Evolutionary conservation across 768 basidiomycete genomes (phyloP).

Genomic region (Mycena vulgaris): DNA sequence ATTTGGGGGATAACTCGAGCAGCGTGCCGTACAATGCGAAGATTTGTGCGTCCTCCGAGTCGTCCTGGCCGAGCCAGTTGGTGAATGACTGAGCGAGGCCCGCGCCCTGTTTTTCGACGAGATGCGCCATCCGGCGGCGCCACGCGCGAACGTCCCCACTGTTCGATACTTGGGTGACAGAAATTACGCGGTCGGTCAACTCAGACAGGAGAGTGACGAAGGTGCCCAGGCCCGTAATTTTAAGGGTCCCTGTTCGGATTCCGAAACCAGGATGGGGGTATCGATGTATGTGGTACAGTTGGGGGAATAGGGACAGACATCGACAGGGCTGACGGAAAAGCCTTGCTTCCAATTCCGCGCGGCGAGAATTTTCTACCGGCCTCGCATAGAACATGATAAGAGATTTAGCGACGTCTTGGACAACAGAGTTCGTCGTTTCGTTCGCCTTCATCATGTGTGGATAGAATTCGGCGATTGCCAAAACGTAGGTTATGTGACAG

Average conservation of each 20-base stretch:
- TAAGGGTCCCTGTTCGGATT: conserved; percentile 1
- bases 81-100: neutral
- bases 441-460: neutral
- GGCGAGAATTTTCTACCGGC: conserved; percentile 1
- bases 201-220: neutral
- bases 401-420: conserved; percentile 12
- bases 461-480: neutral
- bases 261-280: neutral
- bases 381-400: conserved; percentile 11
- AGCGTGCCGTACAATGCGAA: conserved; percentile 9
- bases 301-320: conserved; percentile 11
- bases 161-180: neutral
- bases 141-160: conserved; percentile 7
- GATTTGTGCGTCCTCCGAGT: neutral
- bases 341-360: conserved; percentile 5
- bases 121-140: neutral
- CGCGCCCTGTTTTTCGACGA: neutral
- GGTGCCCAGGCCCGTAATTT: neutral
- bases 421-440: neutral
- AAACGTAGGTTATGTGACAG: conserved; percentile 1
- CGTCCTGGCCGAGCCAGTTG: neutral
- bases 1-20: neutral
- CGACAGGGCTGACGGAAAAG: conserved; percentile 17
- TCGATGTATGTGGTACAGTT: neutral
- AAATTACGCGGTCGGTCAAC: neutral